Conservation (phyloP, 1,284 basidiomycete species). For the Moesziomyces globuligerus region DNA sequence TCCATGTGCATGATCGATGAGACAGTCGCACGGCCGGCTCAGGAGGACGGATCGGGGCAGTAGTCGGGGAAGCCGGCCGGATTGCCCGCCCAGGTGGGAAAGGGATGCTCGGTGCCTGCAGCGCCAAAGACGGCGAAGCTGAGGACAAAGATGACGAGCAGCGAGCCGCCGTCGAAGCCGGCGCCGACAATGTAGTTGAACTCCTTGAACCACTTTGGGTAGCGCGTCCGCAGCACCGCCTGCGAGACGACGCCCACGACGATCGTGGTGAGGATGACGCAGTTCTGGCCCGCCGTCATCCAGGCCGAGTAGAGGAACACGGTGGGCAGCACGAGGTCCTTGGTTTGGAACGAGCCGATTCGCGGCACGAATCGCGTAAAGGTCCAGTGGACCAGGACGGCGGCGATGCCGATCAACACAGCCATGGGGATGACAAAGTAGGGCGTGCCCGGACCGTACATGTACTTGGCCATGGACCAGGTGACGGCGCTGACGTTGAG, state of each 20-base stretch:
- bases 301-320: conserved; percentile 25
- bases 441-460: conserved; percentile 18
- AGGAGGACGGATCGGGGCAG: conserved; percentile 14
- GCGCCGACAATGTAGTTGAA: conserved; percentile 78
- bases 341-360: conserved; percentile 16
- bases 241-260: conserved; percentile 74
- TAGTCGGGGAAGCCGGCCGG: conserved; percentile 17
- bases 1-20: too few species aligned
- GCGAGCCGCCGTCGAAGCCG: conserved; percentile 76
- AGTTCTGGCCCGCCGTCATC: conserved; percentile 73
- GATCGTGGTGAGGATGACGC: conserved; percentile 71
- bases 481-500: conserved; percentile 35
- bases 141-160: conserved; percentile 76
- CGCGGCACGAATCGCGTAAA: conserved; percentile 13
- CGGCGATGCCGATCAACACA: conserved; percentile 22
- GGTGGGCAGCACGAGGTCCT: conserved; percentile 20
- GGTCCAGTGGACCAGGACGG: conserved; percentile 26
- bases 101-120: conserved; percentile 71
- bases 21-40: too few species aligned
- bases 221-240: conserved; percentile 73
- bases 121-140: conserved; percentile 78
- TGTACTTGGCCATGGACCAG: conserved; percentile 46
- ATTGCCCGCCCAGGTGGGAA: conserved; percentile 69
- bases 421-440: conserved; percentile 47
- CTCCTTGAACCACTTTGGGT: conserved; percentile 73